These are phyloP conservation scores for Tricholoma furcatifolium DNA, from an alignment of 768 basidiomycete species.

Conservation along the genomic window DNA sequence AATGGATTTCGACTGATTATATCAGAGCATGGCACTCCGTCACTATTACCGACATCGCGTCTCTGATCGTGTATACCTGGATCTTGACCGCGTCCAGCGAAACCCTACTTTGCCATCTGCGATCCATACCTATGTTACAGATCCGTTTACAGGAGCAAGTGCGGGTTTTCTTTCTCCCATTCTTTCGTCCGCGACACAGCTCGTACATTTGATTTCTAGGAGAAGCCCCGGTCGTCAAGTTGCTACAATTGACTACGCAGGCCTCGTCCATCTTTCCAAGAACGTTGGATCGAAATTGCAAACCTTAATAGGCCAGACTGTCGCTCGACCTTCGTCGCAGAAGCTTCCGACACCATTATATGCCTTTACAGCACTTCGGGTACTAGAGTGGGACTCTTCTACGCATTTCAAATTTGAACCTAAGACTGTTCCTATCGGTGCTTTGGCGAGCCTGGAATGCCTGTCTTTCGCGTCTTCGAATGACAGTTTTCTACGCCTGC, in stretches of 20 bases:
- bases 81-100: neutral
- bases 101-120: neutral
- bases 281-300: constrained; percentile 1
- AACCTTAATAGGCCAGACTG: constrained; percentile 1
- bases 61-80: neutral
- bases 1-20: neutral
- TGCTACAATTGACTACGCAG: neutral
- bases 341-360: neutral
- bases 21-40: constrained; percentile 1
- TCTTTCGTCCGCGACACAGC: neutral
- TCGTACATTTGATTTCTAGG: constrained; percentile 1
- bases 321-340: neutral
- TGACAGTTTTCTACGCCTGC: constrained; percentile 2
- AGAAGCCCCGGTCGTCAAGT: neutral
- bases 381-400: constrained; percentile 3
- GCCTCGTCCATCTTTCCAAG: neutral
- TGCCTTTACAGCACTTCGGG: constrained; percentile 1
- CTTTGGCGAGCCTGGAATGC: neutral
- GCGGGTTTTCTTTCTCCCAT: neutral
- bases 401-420: neutral
- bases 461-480: neutral
- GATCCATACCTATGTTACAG: neutral
- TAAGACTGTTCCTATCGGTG: neutral
- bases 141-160: neutral
- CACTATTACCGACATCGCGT: neutral